Evolutionary conservation across 208 protist genomes (phyloP), one percentile per base, ranked within the genome.

Genomic region (Trypanosoma platydactyli): DNA sequence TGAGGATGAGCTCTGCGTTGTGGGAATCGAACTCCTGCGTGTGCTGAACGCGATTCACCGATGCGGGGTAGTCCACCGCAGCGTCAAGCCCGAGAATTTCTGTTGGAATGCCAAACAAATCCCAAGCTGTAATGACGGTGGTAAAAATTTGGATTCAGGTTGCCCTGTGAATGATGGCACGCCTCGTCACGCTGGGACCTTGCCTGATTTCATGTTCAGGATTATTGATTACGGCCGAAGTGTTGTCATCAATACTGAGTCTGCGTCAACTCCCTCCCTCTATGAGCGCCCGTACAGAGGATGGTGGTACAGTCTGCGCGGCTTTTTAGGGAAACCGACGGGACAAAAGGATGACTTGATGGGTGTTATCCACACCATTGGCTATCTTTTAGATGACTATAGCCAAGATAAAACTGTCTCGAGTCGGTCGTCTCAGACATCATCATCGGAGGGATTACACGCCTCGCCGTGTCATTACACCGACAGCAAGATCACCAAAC

Each of bases 301-400:
- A 18, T 80, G 74, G 74, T 80, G 74, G 74, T 50, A 80, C 41
- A 71, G 74, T 54, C 44, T 70, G n/a, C 52, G 64, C 53, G 74
- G 68, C n/a, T 71, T 76, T 42, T 64, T 80, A 16, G 74, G 74
- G 20, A 75, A 80, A 45, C 74, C 74, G 22, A 53, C 76, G 52
- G 63, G 57, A 12, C 68, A 75, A 42, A 80, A 80, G 40, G 66
- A 75, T 67, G 74, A 80, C 42, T 51, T 75, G n/a, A 80, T 80
- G 74, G 60, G 74, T 7, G 60, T 76, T 51, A 57, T 66, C 7
- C 74, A 80, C 44, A 63, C 56, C 20, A 59, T 80, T 22, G 68
- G 74, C 30, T 75, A 72, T 72, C 62, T 80, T 55, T 30, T 80
- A 16, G 74, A 80, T 54, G 74, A 80, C 30, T 67, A 77, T 46